Percentiles rank a stretch among this genome's conserved stretches.
phyloP scores from a whole-genome alignment of 441 rosid genomes.

The Erodium moschatum region DNA sequence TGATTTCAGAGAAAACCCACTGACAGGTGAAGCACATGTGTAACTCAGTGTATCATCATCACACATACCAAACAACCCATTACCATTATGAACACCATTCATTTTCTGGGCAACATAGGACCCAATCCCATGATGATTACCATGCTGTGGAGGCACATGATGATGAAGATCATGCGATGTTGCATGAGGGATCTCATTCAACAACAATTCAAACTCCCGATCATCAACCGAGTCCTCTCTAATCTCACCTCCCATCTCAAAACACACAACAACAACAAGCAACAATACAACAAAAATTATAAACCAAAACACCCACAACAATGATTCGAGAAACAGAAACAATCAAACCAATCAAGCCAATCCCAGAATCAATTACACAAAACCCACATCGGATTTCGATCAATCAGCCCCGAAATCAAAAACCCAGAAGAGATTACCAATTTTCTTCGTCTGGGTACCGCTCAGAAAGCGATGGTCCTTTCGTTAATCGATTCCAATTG shows the following conservation, averaged over 20 bases:
- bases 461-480: constrained; percentile 3
- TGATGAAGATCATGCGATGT: constrained; percentile 20
- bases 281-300: not conserved
- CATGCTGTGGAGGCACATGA: not conserved
- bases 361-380: constrained; percentile 14
- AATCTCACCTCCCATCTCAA: constrained; percentile 12
- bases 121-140: not conserved
- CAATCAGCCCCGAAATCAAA: constrained; percentile 14
- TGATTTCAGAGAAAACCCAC: constrained; percentile 12
- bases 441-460: constrained; percentile 15
- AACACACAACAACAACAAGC: not conserved
- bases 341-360: constrained; percentile 3
- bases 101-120: constrained; percentile 1
- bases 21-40: constrained; percentile 20
- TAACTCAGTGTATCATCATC: constrained; percentile 15
- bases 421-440: constrained; percentile 22
- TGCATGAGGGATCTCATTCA: constrained; percentile 27
- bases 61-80: constrained; percentile 17
- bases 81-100: constrained; percentile 6
- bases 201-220: constrained; percentile 24
- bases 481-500: not conserved
- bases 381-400: constrained; percentile 19
- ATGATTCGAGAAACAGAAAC: not conserved
- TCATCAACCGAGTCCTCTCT: constrained; percentile 17
- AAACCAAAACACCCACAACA: constrained; percentile 8